A percentile compares a stretch with the other conserved stretches of the same genome.
These are phyloP conservation scores for Tilletia indica DNA, from an alignment of 1,284 basidiomycete species.

Conservation along the genomic window DNA sequence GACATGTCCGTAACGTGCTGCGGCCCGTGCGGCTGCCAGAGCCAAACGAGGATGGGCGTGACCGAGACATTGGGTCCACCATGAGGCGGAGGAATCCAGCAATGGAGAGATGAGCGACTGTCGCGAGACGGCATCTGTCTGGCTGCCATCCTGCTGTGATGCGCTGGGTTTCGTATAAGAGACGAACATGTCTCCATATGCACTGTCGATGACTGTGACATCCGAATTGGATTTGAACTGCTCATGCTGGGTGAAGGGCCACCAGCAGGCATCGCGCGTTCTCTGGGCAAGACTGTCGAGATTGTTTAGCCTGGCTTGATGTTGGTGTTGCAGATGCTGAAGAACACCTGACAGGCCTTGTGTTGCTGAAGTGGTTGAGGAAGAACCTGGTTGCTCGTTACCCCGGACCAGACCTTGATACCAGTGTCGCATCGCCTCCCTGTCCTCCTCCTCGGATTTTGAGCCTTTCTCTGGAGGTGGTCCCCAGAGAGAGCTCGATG, in stretches of 20 bases:
- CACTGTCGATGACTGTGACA: conserved; percentile 38
- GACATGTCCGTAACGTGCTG: conserved; percentile 93
- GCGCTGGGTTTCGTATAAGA: background rate
- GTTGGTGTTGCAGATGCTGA: conserved; percentile 67
- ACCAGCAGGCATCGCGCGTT: conserved; percentile 81
- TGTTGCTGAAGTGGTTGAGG: background rate
- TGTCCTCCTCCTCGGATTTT: conserved; percentile 62
- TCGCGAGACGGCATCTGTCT: conserved; percentile 13
- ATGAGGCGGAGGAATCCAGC: conserved; percentile 89
- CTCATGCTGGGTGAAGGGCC: conserved; percentile 94
- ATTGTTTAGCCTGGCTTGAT: conserved; percentile 67
- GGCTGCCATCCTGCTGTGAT: conserved; percentile 32
- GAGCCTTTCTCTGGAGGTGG: conserved; percentile 55
- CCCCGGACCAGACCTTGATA: conserved; percentile 61
- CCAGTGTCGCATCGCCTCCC: conserved; percentile 66
- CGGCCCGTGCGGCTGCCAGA: conserved; percentile 80
- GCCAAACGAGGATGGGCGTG: conserved; percentile 77
- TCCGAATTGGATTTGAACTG: conserved; percentile 36
- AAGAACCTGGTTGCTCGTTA: conserved; percentile 28
- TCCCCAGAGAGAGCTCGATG: conserved; percentile 27
- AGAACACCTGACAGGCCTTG: conserved; percentile 58
- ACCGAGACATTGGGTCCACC: conserved; percentile 96
- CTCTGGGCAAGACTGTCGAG: conserved; percentile 76
- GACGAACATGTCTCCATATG: conserved; percentile 28
- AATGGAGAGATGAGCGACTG: conserved; percentile 66